phyloP scores from a whole-genome alignment of 371 early-diverging fungal genomes.

The Mortierella polycephala region DNA sequence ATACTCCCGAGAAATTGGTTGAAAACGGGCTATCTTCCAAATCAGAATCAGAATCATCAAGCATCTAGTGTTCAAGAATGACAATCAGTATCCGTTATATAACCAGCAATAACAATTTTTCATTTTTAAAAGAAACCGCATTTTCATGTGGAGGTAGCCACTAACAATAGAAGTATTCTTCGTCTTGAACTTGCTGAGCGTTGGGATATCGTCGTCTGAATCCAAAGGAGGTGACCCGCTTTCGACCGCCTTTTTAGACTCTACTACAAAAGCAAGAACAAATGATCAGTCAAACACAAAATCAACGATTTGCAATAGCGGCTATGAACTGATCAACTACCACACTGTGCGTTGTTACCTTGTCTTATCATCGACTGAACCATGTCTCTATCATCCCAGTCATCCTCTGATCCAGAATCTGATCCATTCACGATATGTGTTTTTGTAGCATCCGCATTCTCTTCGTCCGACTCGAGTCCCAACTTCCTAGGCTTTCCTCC shows the following conservation, averaged over 20 bases:
- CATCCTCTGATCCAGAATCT: slow-evolving; percentile 36
- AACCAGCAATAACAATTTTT: background rate
- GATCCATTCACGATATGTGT: slow-evolving; percentile 20
- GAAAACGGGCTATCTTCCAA: slow-evolving; percentile 29
- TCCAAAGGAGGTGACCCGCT: background rate
- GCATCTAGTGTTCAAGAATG: background rate
- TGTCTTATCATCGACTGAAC: background rate
- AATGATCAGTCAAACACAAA: background rate
- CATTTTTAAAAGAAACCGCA: background rate
- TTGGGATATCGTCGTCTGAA: slow-evolving; percentile 38
- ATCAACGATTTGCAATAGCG: background rate
- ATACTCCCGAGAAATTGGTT: background rate
- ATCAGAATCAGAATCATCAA: slow-evolving; percentile 37
- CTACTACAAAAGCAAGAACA: background rate
- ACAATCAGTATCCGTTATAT: background rate
- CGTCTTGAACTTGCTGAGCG: slow-evolving; percentile 9
- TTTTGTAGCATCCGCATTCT: background rate
- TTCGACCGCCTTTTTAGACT: background rate
- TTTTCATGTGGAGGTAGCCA: no score
- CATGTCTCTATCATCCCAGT: slow-evolving; percentile 36
- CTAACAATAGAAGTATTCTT: slow-evolving; percentile 11
- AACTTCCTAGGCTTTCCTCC: background rate
- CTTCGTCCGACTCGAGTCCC: background rate
- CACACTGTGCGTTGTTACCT: background rate
- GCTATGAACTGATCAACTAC: background rate